Evolutionary conservation across 2,329 filamentous ascomycete genomes (phyloP).

Genomic region (Harringtonia aguacate): DNA sequence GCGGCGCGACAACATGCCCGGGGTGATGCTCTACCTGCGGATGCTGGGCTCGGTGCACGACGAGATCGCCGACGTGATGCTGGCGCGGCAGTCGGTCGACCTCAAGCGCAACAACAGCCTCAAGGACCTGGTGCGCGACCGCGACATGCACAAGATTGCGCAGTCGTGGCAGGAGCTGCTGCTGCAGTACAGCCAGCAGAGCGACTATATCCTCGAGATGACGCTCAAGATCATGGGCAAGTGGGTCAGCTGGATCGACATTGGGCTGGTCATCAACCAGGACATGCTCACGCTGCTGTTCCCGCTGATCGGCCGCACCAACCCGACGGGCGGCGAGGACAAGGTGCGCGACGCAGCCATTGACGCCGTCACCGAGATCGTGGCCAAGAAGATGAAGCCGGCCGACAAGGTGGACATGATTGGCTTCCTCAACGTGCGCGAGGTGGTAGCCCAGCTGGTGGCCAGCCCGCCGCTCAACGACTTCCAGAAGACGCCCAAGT

Average conservation of each 20-base stretch:
- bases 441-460: slow-evolving; percentile 78
- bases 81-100: slow-evolving; percentile 67
- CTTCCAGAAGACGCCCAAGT: slow-evolving; percentile 68
- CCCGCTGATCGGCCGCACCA: slow-evolving; percentile 71
- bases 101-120: slow-evolving; percentile 78
- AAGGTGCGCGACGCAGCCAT: slow-evolving; percentile 84
- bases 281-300: slow-evolving; percentile 77
- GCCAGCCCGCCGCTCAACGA: slow-evolving; percentile 72
- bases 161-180: slow-evolving; percentile 88
- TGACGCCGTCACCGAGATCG: slow-evolving; percentile 90
- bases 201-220: slow-evolving; percentile 70
- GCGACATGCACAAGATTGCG: slow-evolving; percentile 83
- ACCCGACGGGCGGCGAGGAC: slow-evolving; percentile 53
- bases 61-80: slow-evolving; percentile 88
- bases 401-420: slow-evolving; percentile 93
- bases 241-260: slow-evolving; percentile 99
- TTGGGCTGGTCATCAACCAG: slow-evolving; percentile 83
- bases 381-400: slow-evolving; percentile 95
- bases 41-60: slow-evolving; percentile 87
- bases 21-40: slow-evolving; percentile 79
- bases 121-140: slow-evolving; percentile 78
- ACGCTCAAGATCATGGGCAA: slow-evolving; percentile 86
- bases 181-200: slow-evolving; percentile 59
- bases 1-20: slow-evolving; percentile 57
- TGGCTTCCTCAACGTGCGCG: slow-evolving; percentile 73